Conservation (phyloP, 257 asterid genomes). For the Echites panduratus region DNA sequence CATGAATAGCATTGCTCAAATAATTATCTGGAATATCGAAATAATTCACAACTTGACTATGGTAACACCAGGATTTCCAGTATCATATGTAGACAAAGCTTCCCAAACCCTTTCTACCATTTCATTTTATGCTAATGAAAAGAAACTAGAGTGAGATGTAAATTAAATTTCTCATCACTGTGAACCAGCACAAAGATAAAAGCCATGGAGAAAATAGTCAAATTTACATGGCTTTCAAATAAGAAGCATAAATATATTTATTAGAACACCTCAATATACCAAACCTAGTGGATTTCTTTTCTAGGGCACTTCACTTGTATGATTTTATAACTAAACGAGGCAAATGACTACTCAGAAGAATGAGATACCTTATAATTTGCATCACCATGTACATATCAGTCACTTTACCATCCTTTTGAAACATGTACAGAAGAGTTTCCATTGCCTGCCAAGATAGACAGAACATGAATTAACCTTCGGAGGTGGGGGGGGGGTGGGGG, state of each 20-base stretch:
- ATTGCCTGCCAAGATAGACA: constrained; percentile 53
- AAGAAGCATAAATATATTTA: neutral
- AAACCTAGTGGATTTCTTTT: neutral
- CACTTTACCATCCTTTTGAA: constrained; percentile 55
- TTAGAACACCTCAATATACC: neutral
- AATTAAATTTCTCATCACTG: neutral
- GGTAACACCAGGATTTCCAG: too few relatives aligned
- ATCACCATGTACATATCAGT: constrained; percentile 66
- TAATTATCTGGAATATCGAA: neutral
- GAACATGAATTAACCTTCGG: neutral
- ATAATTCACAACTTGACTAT: neutral
- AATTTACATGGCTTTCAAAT: neutral
- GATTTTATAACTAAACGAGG: neutral
- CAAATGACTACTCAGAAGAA: neutral
- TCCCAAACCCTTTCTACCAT: too few relatives aligned
- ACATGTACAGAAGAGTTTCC: constrained; percentile 67
- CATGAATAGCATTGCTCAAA: neutral
- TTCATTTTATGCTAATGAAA: too few relatives aligned
- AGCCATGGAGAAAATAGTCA: neutral
- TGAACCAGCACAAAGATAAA: neutral
- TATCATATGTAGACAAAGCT: too few relatives aligned
- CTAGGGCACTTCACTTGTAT: neutral
- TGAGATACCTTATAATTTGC: constrained; percentile 75
- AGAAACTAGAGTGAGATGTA: neutral
- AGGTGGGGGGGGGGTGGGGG: neutral